phyloP scores from a whole-genome alignment of 352 stramenopile genomes.

The Globisporangium solare region DNA sequence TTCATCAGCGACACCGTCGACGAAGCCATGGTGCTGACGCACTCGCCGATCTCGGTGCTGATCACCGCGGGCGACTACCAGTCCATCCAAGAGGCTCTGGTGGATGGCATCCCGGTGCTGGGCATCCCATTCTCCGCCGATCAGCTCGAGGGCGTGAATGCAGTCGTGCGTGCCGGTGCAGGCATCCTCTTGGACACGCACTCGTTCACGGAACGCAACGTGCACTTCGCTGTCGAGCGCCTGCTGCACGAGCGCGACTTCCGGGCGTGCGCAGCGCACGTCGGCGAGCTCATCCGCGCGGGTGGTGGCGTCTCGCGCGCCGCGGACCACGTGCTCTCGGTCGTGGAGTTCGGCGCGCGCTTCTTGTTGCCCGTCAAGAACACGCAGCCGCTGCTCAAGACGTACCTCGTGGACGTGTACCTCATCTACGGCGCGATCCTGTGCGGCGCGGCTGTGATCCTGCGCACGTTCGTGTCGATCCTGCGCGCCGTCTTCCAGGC shows the following conservation, averaged over 20 bases:
- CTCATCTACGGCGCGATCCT: conserved; percentile 80
- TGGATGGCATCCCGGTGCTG: conserved; percentile 55
- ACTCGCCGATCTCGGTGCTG: conserved; percentile 36
- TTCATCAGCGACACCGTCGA: conserved; percentile 44
- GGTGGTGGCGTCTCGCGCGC: conserved; percentile 48
- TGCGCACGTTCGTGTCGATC: conserved; percentile 72
- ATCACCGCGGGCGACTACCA: conserved; percentile 57
- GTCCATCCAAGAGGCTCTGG: conserved; percentile 57
- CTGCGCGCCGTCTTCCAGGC: conserved; percentile 63
- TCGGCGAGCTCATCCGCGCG: conserved; percentile 59
- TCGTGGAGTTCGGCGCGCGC: conserved; percentile 44
- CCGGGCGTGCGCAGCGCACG: conserved; percentile 27
- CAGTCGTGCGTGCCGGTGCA: conserved; percentile 47
- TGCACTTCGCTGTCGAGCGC: conserved; percentile 28
- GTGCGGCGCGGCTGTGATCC: conserved; percentile 76
- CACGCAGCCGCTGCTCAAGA: conserved; percentile 75
- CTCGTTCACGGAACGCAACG: conserved; percentile 27
- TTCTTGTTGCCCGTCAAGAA: conserved; percentile 53
- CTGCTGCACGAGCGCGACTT: conserved; percentile 42
- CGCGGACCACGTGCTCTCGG: conserved; percentile 47
- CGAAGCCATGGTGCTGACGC: conserved; percentile 37
- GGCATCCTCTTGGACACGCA: conserved; percentile 34
- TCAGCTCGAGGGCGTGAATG: conserved; percentile 64
- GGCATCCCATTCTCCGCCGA: conserved; percentile 72
- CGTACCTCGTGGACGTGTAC: conserved; percentile 83